These are phyloP conservation scores for Ceratocystis harringtonii DNA, from an alignment of 2,329 filamentous ascomycete species.

Conservation along the genomic window DNA sequence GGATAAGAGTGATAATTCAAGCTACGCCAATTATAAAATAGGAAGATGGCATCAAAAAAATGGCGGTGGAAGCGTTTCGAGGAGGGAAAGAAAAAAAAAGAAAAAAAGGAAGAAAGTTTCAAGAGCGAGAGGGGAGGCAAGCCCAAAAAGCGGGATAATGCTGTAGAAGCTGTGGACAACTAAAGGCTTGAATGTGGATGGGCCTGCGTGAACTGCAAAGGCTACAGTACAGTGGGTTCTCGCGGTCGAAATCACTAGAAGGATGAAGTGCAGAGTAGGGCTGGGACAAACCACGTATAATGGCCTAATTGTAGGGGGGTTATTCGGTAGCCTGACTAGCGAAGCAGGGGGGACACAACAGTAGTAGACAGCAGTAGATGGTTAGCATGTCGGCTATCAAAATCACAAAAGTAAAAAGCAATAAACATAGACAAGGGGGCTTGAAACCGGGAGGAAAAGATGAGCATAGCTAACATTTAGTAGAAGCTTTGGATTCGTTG, in stretches of 20 bases:
- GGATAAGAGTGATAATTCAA: slow-evolving; percentile 3
- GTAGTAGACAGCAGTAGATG: too few relatives aligned
- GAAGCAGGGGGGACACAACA: too few relatives aligned
- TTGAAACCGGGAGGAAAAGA: neutral
- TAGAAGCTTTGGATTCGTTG: neutral
- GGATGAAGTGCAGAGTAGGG: too few relatives aligned
- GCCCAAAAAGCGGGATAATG: neutral
- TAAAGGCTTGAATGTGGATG: neutral
- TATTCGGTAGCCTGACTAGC: too few relatives aligned
- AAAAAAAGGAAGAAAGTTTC: neutral
- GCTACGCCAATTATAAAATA: neutral
- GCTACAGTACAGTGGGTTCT: too few relatives aligned
- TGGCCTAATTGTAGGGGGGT: too few relatives aligned
- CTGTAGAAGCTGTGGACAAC: neutral
- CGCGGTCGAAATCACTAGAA: too few relatives aligned
- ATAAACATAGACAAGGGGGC: neutral
- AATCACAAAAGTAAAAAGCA: neutral
- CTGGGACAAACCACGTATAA: too few relatives aligned
- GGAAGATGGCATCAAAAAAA: neutral
- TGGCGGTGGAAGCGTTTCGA: neutral
- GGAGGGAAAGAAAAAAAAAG: neutral
- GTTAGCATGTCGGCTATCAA: too few relatives aligned
- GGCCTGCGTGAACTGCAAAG: neutral
- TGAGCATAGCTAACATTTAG: neutral
- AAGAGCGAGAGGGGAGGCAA: neutral